Evolutionary conservation across 208 protist species (phyloP).

Genomic region (Leishmania braziliensis): DNA sequence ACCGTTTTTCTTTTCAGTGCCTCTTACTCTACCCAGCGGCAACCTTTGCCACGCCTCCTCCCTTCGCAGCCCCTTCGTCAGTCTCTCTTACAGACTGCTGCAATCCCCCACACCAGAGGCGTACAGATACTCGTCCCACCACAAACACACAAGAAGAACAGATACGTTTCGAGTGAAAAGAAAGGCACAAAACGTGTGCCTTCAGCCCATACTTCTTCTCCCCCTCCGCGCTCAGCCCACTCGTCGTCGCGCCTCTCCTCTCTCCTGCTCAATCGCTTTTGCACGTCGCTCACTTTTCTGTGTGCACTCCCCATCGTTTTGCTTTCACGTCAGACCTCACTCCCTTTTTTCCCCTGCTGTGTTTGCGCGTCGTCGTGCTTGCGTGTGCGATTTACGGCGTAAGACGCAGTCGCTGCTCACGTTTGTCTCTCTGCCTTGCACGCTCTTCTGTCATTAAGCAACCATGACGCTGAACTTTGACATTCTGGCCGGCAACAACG

Average conservation of each 20-base stretch:
- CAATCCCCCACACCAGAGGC: not conserved
- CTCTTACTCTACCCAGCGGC: not conserved
- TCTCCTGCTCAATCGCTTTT: not conserved
- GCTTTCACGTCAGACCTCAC: not conserved
- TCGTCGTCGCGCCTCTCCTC: not conserved
- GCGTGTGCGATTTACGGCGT: not conserved
- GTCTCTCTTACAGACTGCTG: not conserved
- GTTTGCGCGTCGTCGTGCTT: not conserved
- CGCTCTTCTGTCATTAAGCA: not conserved
- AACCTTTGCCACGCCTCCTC: not conserved
- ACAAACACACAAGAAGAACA: not conserved
- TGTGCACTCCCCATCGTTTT: not conserved
- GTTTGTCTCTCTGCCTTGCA: not conserved
- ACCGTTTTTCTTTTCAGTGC: not conserved
- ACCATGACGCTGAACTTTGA: conserved; percentile 37
- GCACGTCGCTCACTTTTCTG: not conserved
- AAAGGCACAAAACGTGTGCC: not conserved
- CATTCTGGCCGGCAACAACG: conserved; percentile 32
- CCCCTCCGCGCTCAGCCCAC: not conserved
- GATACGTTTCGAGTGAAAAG: not conserved
- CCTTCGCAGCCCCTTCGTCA: not conserved
- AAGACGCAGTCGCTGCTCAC: not conserved
- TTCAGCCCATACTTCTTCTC: not conserved
- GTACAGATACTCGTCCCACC: not conserved
- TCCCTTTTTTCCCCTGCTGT: not conserved